Evolutionary conservation across 2,329 filamentous ascomycete genomes (phyloP).

Genomic region (Zymoseptoria passerinii): DNA sequence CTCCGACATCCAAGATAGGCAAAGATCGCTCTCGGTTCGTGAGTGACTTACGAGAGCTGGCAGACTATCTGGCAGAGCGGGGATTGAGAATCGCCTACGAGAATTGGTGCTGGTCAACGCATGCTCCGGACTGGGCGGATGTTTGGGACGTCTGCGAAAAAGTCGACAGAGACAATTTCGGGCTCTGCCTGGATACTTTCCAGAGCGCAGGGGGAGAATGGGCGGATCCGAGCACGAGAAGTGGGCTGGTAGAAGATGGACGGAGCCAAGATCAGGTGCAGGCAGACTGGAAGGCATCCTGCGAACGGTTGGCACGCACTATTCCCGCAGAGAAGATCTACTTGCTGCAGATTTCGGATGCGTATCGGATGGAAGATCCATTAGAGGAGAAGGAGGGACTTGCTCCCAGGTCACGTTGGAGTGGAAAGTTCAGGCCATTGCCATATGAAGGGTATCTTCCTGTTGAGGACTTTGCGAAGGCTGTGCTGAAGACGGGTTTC

Average conservation of each 20-base stretch:
- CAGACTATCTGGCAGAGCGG: conserved; percentile 51
- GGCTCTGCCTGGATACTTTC: conserved; percentile 71
- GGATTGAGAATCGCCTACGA: conserved; percentile 62
- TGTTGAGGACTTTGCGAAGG: conserved; percentile 54
- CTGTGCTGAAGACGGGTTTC: conserved; percentile 61
- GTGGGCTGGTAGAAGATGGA: conserved; percentile 48
- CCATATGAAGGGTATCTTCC: conserved; percentile 66
- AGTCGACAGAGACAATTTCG: conserved; percentile 58
- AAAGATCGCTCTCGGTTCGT: conserved; percentile 46
- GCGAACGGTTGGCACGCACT: conserved; percentile 44
- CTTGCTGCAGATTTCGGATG: conserved; percentile 66
- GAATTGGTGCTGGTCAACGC: conserved; percentile 75
- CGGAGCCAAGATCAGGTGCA: conserved; percentile 40
- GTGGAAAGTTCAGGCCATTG: conserved; percentile 59
- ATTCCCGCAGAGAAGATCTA: conserved; percentile 64
- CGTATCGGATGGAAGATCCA: conserved; percentile 53
- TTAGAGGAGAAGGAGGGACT: conserved; percentile 46
- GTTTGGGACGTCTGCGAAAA: conserved; percentile 60
- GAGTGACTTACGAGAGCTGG: conserved; percentile 54
- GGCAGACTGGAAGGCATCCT: conserved; percentile 28
- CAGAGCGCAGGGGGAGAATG: conserved; percentile 66
- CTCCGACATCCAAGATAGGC: conserved; percentile 46
- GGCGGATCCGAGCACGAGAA: conserved; percentile 59
- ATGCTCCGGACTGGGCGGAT: conserved; percentile 58
- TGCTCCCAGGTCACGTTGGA: conserved; percentile 59